Base-by-base conservation (phyloP, 345 rosid genomes). In the Heritiera fomes region DNA sequence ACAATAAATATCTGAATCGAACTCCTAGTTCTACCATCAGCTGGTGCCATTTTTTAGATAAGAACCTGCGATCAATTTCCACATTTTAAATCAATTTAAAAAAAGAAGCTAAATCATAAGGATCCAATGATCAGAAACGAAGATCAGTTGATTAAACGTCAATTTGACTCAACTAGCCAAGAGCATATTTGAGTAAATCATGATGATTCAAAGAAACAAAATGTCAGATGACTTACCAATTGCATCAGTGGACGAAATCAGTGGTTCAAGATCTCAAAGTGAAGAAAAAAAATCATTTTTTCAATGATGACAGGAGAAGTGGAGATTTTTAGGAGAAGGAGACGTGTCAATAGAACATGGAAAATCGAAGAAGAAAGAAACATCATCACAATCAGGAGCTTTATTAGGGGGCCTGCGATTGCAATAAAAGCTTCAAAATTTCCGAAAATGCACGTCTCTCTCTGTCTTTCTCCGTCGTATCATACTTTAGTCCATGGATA, bases 21-120 rank as follows among this genome's bases (percentile, higher is more conserved):
- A 84, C 97, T 94, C 83, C 99, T 88, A 3, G 98, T 91, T 83
- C 92, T 91, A 56, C 92, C 87, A 74, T 96, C 99, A 71, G 84
- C 88, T 52, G 93, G 53, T 6, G 98, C 98, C 99, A 96, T 96
- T 40, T 75, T 75, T 77, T 73, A 30, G 15, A 15, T 3, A 71
- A 30, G 7, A 52, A 80, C 82, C 94, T 88, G 85, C 81, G 79
- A 82, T 55, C 46, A 69, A 38, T 59, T 15, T 53, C 15, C 38
- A 49, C 43, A 64, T 6, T 46, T 71, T 32, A 70, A 30, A 20
- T 71, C 61, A 66, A 77, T 15, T 2, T 28, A 59, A 11, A 8
- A 6, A 2, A 64, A 2, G 8, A 50, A 15, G 49, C 52, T 15
- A 73, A 34, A 53, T 13, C 14, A 5, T 47, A 17, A 17, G 2